Evolutionary conservation across 2,329 filamentous ascomycete species (phyloP), one percentile per base, ranked within the genome.

Genomic region (Calonectria crousiana): DNA sequence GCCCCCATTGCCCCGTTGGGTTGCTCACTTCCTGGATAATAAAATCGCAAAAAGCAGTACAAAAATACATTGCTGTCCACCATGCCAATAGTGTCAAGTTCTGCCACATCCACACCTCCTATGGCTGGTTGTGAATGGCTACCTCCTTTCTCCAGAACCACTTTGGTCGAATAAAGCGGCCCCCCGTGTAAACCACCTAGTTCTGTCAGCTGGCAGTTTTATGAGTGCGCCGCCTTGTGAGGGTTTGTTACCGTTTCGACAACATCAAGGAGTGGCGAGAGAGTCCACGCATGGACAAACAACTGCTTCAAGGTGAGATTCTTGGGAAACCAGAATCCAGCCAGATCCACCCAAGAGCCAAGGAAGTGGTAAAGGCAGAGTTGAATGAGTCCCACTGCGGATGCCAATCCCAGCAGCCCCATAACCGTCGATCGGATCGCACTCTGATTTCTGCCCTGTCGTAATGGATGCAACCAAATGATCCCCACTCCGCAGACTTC

Each of bases 191-290:
- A 20, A 56, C 20, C 14, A 49, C 30, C 72, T 74, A 49, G 20
- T 28, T 4, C 16, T 11, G 41, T 71, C 47, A 74, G 62, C 28
- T n/a, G 11, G 20, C 13, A 62, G 23, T 28, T n/a, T 41, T 36
- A 6, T 28, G 36, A 62, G 18, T 47, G 16, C 20, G 14, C 28
- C 2, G 11, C 28, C 18, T 44, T 10, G 13, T 47, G 20, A 18
- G 36, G 56, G 23, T 20, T 16, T 16, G 14, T 9, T 58, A 78
- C 80, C 56, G 80, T 81, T 62, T 81, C 80, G 9, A 36, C 73
- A 65, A 79, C 6, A 44, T 81, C 79, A 4, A 81, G 52, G 3
- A 81, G 66, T 13, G 80, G 78, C 32, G 76, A 72, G 8, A 81
- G 76, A 9, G 79, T 60, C 77, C 74, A 76, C 18, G 72, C 49